These are phyloP conservation scores for Calonectria fujianensis DNA, from an alignment of 2,329 filamentous ascomycete genomes.

Conservation along the genomic window DNA sequence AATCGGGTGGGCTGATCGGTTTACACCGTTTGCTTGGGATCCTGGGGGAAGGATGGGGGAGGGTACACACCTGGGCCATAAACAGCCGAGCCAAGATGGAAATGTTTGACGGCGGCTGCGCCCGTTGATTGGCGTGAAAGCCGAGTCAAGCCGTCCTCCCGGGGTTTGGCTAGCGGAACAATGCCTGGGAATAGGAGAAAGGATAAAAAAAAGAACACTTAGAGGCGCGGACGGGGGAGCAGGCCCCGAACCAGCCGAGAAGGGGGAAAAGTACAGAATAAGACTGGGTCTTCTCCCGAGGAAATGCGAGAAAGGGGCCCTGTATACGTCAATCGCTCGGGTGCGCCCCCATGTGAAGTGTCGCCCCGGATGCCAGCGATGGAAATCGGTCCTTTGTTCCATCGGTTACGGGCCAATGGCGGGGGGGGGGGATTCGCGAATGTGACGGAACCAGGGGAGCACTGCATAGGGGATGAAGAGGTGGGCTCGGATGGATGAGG, in stretches of 20 bases:
- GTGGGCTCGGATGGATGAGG: not conserved
- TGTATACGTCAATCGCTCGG: constrained; percentile 1
- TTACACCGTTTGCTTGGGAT: constrained; percentile 46
- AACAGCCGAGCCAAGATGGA: constrained; percentile 39
- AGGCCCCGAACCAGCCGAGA: constrained; percentile 17
- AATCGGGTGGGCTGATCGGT: constrained; percentile 42
- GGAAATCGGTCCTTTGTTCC: constrained; percentile 37
- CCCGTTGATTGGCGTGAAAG: constrained; percentile 22
- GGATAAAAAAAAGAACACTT: constrained; percentile 12
- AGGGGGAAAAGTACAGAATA: not conserved
- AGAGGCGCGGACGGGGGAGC: constrained; percentile 2
- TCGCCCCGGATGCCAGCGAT: constrained; percentile 3
- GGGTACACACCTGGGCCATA: constrained; percentile 37
- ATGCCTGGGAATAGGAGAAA: constrained; percentile 5
- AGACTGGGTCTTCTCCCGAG: not conserved
- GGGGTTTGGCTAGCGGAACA: constrained; percentile 6
- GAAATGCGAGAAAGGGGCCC: not conserved
- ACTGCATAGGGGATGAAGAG: not conserved
- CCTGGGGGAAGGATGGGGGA: constrained; percentile 31
- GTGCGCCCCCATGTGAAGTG: constrained; percentile 15
- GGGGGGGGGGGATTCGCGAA: constrained; percentile 22
- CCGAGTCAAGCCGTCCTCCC: constrained; percentile 32
- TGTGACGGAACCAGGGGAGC: constrained; percentile 19
- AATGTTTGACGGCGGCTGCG: constrained; percentile 33
- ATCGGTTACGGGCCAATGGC: constrained; percentile 28